These are phyloP conservation scores for Irpex rosettiformis DNA, from an alignment of 1,284 basidiomycete genomes.

Conservation along the genomic window DNA sequence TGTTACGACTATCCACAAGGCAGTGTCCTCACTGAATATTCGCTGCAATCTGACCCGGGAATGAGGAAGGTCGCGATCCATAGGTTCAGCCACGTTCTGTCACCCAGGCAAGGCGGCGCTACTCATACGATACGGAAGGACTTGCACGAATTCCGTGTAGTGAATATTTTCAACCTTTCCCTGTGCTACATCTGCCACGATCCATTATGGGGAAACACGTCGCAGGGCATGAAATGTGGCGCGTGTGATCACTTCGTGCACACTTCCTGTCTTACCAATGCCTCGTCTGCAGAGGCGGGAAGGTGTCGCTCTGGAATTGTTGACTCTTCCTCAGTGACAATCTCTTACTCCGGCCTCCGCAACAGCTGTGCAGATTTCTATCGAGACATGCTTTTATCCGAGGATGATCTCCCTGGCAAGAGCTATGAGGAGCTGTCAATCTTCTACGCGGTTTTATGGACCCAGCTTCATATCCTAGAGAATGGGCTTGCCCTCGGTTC, in stretches of 20 bases:
- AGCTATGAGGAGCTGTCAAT: conserved; percentile 71
- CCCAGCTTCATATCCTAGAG: conserved; percentile 60
- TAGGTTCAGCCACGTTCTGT: conserved; percentile 53
- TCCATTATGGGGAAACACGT: conserved; percentile 69
- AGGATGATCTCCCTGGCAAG: conserved; percentile 39
- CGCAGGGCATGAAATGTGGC: conserved; percentile 62
- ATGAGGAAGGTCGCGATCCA: conserved; percentile 56
- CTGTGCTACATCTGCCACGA: conserved; percentile 63
- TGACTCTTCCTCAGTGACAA: conserved; percentile 47
- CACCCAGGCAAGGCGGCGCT: conserved; percentile 27
- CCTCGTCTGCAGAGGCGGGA: conserved; percentile 24
- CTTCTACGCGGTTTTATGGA: conserved; percentile 55
- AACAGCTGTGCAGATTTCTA: conserved; percentile 54
- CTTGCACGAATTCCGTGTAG: conserved; percentile 48
- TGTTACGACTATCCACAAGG: conserved; percentile 72
- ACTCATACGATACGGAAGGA: conserved; percentile 26
- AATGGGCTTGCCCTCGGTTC: conserved; percentile 67
- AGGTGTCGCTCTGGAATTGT: conserved; percentile 36
- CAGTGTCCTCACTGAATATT: conserved; percentile 51
- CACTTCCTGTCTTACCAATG: conserved; percentile 41
- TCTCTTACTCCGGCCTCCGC: conserved; percentile 46
- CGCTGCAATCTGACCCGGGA: conserved; percentile 38
- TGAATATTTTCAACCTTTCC: conserved; percentile 70
- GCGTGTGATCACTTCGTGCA: conserved; percentile 66
- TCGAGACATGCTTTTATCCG: conserved; percentile 38